Evolutionary conservation across 1,284 basidiomycete species (phyloP).

Genomic region (Ustilago esculenta): DNA sequence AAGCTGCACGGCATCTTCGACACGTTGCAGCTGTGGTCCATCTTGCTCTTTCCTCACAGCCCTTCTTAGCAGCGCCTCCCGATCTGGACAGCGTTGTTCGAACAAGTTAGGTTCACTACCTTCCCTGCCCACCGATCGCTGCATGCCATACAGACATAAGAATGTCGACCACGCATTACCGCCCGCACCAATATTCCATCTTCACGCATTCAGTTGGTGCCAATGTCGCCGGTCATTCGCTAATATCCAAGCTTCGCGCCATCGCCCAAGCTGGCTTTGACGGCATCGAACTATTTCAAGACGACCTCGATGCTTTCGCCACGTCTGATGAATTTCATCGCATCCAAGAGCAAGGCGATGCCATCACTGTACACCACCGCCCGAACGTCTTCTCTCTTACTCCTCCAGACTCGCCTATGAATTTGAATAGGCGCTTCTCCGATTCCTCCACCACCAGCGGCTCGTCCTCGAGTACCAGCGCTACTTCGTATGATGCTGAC

Average conservation of each 20-base stretch:
- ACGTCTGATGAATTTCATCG: slow-evolving; percentile 46
- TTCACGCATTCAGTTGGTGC: slow-evolving; percentile 55
- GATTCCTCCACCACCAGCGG: slow-evolving; percentile 9
- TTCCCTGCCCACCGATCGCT: too few species aligned
- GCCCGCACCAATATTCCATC: slow-evolving; percentile 41
- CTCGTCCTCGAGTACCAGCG: slow-evolving; percentile 13
- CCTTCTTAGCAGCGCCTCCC: too few species aligned
- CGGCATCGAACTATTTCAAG: slow-evolving; percentile 66
- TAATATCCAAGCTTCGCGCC: slow-evolving; percentile 61
- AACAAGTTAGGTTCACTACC: too few species aligned
- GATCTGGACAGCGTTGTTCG: too few species aligned
- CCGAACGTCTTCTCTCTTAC: slow-evolving; percentile 14
- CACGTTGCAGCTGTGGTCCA: too few species aligned
- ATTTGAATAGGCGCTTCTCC: slow-evolving; percentile 19
- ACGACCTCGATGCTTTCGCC: slow-evolving; percentile 64
- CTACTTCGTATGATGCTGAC: slow-evolving; percentile 35
- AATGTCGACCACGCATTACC: slow-evolving; percentile 23
- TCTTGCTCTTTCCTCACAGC: too few species aligned
- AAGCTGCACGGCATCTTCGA: too few species aligned
- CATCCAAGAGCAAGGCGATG: slow-evolving; percentile 25
- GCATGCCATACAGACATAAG: neutral
- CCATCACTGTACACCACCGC: neutral
- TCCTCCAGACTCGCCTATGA: slow-evolving; percentile 47
- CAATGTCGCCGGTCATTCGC: slow-evolving; percentile 55
- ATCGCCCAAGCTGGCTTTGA: slow-evolving; percentile 61